Evolutionary conservation across 2,329 filamentous ascomycete species (phyloP).

Genomic region (Scedosporium boydii): DNA sequence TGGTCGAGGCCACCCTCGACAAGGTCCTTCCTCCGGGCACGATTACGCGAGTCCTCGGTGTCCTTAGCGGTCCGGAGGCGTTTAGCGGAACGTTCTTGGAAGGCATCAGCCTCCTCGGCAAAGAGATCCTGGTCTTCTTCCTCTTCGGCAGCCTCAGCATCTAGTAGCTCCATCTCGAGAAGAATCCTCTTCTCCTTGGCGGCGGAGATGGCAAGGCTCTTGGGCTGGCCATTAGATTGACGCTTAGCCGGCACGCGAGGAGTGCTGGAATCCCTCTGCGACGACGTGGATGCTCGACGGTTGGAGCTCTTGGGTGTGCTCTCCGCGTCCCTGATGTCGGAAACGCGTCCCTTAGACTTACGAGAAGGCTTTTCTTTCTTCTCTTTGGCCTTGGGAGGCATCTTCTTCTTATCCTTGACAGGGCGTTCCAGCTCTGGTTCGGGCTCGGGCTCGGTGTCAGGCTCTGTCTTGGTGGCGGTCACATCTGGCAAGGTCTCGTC

Average conservation of each 20-base stretch:
- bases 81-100: constrained; percentile 52
- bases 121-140: constrained; percentile 26
- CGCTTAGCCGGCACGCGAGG: constrained; percentile 45
- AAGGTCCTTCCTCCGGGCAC: constrained; percentile 52
- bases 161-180: constrained; percentile 27
- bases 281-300: constrained; percentile 41
- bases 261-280: constrained; percentile 33
- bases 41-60: constrained; percentile 54
- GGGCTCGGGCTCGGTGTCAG: neutral
- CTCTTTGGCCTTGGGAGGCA: constrained; percentile 10
- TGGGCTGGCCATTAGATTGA: constrained; percentile 50
- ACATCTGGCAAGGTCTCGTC: neutral
- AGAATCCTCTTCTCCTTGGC: constrained; percentile 34
- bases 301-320: constrained; percentile 31
- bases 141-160: constrained; percentile 28
- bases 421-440: constrained; percentile 8
- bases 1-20: constrained; percentile 48
- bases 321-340: constrained; percentile 40
- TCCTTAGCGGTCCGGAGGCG: constrained; percentile 58
- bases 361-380: constrained; percentile 7
- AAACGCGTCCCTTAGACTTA: constrained; percentile 40
- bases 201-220: constrained; percentile 33
- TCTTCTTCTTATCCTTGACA: constrained; percentile 10
- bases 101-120: constrained; percentile 33
- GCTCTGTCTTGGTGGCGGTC: neutral